phyloP scores from a whole-genome alignment of 768 basidiomycete species.

The Kwoniella dejecticola region DNA sequence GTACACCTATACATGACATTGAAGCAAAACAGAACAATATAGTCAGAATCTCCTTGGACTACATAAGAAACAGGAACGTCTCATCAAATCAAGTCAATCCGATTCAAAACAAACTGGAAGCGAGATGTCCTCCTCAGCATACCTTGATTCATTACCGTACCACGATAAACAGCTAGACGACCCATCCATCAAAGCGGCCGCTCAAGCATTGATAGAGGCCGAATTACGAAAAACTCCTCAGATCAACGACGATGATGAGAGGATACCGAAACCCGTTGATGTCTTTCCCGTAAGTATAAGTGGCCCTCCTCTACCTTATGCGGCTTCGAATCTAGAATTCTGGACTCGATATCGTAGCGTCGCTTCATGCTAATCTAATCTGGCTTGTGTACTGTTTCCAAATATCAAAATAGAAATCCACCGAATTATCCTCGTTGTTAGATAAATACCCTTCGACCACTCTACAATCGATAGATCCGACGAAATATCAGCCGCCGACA shows the following conservation, averaged over 20 bases:
- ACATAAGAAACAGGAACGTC: too few relatives aligned
- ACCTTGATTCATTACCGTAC: constrained; percentile 84
- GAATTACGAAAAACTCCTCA: constrained; percentile 44
- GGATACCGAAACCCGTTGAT: constrained; percentile 43
- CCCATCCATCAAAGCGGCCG: constrained; percentile 54
- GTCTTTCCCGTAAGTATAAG: constrained; percentile 51
- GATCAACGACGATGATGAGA: constrained; percentile 39
- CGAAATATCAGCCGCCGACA: constrained; percentile 36
- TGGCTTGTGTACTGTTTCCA: neutral
- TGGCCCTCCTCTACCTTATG: neutral
- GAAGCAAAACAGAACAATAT: too few relatives aligned
- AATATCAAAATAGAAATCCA: constrained; percentile 40
- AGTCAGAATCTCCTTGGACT: too few relatives aligned
- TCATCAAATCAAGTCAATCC: too few relatives aligned
- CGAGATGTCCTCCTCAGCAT: constrained; percentile 35
- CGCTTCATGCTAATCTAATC: too few relatives aligned
- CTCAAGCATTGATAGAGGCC: constrained; percentile 48
- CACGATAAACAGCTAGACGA: constrained; percentile 89
- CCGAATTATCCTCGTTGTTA: constrained; percentile 34
- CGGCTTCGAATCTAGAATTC: neutral
- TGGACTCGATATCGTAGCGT: neutral
- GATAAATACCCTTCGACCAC: constrained; percentile 33
- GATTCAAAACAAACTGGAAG: too few relatives aligned
- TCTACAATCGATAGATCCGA: constrained; percentile 49
- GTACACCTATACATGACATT: too few relatives aligned